These are phyloP conservation scores for Simplicillium sp. DNA, from an alignment of 2,329 filamentous ascomycete species.

Conservation along the genomic window DNA sequence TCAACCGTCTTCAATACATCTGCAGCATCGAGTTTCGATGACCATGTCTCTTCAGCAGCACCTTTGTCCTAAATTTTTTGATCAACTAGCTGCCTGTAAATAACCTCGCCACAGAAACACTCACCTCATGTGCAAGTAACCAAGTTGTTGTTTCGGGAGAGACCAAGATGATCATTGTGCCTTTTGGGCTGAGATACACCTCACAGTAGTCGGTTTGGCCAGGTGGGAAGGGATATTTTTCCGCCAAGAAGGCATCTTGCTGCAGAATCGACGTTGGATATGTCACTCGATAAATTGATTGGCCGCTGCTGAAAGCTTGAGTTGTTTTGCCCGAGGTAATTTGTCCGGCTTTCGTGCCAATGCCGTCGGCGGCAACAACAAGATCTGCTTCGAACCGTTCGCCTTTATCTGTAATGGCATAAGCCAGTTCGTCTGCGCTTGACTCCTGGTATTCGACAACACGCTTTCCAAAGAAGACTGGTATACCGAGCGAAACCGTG, in stretches of 20 bases:
- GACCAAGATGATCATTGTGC: slow-evolving; percentile 1
- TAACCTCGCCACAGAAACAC: neutral
- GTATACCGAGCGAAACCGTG: neutral
- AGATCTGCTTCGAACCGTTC: slow-evolving; percentile 1
- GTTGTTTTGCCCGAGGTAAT: neutral
- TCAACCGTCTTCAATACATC: slow-evolving; percentile 1
- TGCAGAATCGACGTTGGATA: slow-evolving; percentile 1
- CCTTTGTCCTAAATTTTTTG: neutral
- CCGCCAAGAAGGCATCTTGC: neutral
- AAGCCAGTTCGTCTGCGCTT: neutral
- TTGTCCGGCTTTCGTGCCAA: neutral
- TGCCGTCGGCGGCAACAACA: slow-evolving; percentile 3
- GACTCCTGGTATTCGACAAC: slow-evolving; percentile 2
- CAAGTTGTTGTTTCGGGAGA: neutral
- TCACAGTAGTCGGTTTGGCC: neutral
- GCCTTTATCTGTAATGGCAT: neutral
- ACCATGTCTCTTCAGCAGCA: slow-evolving; percentile 1
- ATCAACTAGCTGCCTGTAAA: neutral
- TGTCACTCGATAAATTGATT: neutral
- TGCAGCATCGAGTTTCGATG: neutral
- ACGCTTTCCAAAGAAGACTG: neutral
- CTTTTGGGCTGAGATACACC: neutral
- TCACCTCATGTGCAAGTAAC: neutral
- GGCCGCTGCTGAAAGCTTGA: slow-evolving; percentile 1
- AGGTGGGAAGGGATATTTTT: neutral